Evolutionary conservation across 495 filamentous ascomycete species (phyloP).

Genomic region (Podospora conica): DNA sequence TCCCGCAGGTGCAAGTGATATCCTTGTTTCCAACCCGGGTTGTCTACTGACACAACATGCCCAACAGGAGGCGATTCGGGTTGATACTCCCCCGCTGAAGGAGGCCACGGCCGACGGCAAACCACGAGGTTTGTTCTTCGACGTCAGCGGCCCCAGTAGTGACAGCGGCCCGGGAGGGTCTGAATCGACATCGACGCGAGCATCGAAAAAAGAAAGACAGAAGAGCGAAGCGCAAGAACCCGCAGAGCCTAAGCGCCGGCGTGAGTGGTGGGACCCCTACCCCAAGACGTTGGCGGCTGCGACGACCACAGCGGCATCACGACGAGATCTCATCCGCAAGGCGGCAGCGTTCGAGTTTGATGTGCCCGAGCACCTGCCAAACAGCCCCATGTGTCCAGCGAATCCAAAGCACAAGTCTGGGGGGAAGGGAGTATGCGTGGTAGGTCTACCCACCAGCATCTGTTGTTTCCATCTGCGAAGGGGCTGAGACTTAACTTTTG

Average conservation of each 20-base stretch:
- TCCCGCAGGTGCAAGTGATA: slow-evolving; percentile 19
- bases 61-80: slow-evolving; percentile 44
- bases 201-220: neutral
- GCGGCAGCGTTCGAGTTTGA: slow-evolving; percentile 43
- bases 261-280: slow-evolving; percentile 19
- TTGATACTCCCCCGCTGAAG: slow-evolving; percentile 42
- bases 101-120: slow-evolving; percentile 25
- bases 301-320: neutral
- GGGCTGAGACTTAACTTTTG: neutral
- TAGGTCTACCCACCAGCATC: slow-evolving; percentile 9
- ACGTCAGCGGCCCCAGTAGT: slow-evolving; percentile 26
- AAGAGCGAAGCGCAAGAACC: neutral
- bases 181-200: slow-evolving; percentile 8
- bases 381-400: slow-evolving; percentile 58
- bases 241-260: neutral
- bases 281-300: slow-evolving; percentile 1
- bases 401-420: slow-evolving; percentile 47
- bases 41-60: neutral
- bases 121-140: slow-evolving; percentile 45
- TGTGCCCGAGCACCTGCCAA: slow-evolving; percentile 59
- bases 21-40: neutral
- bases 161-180: slow-evolving; percentile 1
- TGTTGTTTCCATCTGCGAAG: neutral
- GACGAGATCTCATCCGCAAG: slow-evolving; percentile 7
- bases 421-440: slow-evolving; percentile 51